phyloP scores from a whole-genome alignment of 768 basidiomycete species.

The Mycena rosella region DNA sequence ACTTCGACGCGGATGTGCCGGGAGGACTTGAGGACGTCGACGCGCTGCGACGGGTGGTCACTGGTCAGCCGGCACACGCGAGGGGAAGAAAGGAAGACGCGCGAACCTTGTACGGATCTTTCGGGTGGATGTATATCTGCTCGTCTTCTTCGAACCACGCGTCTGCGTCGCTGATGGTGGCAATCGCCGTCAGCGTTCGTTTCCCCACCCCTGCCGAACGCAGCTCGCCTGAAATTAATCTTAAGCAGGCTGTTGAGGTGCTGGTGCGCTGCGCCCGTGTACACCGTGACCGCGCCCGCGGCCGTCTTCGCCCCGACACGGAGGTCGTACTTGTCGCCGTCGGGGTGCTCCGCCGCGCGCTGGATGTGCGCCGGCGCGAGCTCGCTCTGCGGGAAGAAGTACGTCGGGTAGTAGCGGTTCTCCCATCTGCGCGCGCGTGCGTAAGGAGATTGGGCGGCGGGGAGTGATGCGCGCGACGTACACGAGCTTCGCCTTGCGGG shows the following conservation, averaged over 20 bases:
- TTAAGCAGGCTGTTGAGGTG: slow-evolving; percentile 61
- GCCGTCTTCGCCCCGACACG: slow-evolving; percentile 49
- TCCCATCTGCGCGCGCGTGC: slow-evolving; percentile 63
- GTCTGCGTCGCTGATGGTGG: slow-evolving; percentile 57
- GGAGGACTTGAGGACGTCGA: slow-evolving; percentile 72
- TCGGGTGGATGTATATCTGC: slow-evolving; percentile 69
- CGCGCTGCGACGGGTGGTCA: slow-evolving; percentile 54
- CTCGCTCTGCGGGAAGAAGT: slow-evolving; percentile 65
- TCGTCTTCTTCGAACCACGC: slow-evolving; percentile 82
- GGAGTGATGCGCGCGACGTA: slow-evolving; percentile 46
- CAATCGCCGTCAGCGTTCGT: background rate
- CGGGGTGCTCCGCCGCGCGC: slow-evolving; percentile 43
- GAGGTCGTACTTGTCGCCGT: slow-evolving; percentile 59
- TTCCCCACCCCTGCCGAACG: background rate
- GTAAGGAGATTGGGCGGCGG: background rate
- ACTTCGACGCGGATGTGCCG: slow-evolving; percentile 71
- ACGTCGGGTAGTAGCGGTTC: slow-evolving; percentile 63
- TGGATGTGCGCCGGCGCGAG: slow-evolving; percentile 59
- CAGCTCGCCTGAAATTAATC: slow-evolving; percentile 53
- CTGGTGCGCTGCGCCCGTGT: slow-evolving; percentile 45
- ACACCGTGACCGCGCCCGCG: slow-evolving; percentile 51
- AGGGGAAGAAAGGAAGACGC: background rate
- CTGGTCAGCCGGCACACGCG: background rate
- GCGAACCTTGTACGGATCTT: slow-evolving; percentile 76
- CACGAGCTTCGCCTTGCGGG: slow-evolving; percentile 70